A percentile compares a stretch with the other conserved stretches of the same genome.
Conservation (phyloP, 148 eudicot species). For the Polygonum aviculare region DNA sequence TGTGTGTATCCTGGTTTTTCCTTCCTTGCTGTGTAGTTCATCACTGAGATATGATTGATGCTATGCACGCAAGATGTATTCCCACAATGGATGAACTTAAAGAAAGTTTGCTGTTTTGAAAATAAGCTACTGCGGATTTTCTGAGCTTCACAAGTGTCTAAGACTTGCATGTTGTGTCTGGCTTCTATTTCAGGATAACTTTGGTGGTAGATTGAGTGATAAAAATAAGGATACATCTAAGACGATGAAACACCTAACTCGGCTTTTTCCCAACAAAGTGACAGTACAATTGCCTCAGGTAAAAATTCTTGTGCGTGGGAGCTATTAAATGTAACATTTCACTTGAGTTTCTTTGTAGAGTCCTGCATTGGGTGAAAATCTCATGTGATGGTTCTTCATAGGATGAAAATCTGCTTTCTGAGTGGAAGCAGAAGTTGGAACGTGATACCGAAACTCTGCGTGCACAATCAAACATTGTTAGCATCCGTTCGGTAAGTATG, state of each 20-base stretch:
- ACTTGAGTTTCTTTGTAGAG: slow-evolving; percentile 2
- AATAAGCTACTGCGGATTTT: background rate
- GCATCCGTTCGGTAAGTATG: slow-evolving; percentile 64
- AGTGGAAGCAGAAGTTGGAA: slow-evolving; percentile 90
- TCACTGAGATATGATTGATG: background rate
- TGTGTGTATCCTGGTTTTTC: background rate
- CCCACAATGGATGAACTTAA: background rate
- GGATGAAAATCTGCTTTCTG: slow-evolving; percentile 70
- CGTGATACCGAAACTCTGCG: slow-evolving; percentile 79
- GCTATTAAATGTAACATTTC: background rate
- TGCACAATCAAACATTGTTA: slow-evolving; percentile 58
- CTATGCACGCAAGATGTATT: background rate
- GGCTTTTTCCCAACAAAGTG: slow-evolving; percentile 88
- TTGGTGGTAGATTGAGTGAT: slow-evolving; percentile 76
- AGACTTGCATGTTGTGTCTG: background rate
- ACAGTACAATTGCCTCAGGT: slow-evolving; percentile 93
- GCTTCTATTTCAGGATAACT: slow-evolving; percentile 45
- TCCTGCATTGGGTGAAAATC: background rate
- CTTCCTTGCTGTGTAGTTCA: background rate
- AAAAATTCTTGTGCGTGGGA: background rate
- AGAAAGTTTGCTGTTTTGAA: background rate
- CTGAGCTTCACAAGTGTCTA: background rate
- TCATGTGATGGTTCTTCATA: slow-evolving; percentile 18
- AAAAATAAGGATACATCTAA: slow-evolving; percentile 72
- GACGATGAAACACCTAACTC: slow-evolving; percentile 64